Conservation (phyloP, 805 yeast species). For the Sugiyamaella valdiviana region DNA sequence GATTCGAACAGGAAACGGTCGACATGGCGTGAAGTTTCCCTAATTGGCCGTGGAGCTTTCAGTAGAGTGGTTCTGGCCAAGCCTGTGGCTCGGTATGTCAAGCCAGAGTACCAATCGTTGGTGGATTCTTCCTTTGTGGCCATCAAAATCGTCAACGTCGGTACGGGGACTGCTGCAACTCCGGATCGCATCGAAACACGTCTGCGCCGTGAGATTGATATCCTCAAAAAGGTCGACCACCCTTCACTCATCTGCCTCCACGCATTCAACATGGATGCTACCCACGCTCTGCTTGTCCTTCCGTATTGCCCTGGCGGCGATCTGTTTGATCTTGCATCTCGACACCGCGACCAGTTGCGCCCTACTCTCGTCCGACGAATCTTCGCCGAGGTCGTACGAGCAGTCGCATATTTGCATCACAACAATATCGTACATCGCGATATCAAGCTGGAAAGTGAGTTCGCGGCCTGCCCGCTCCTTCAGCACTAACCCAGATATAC, state of each 20-base stretch:
- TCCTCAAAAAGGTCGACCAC: conserved; percentile 49
- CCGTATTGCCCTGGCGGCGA: conserved; percentile 85
- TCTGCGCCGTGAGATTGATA: conserved; percentile 64
- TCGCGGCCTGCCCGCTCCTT: conserved; percentile 39
- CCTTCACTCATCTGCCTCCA: conserved; percentile 63
- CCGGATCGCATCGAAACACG: conserved; percentile 54
- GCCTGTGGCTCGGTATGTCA: conserved; percentile 24
- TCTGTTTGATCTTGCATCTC: conserved; percentile 56
- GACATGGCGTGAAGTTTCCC: conserved; percentile 28
- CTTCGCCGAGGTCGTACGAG: conserved; percentile 62
- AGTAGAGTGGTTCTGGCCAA: conserved; percentile 35
- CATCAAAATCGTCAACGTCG: conserved; percentile 55
- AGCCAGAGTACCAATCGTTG: conserved; percentile 24
- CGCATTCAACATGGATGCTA: conserved; percentile 34
- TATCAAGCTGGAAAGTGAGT: conserved; percentile 66
- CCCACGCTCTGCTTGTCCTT: conserved; percentile 48
- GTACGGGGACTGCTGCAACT: conserved; percentile 37
- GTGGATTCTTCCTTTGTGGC: conserved; percentile 44
- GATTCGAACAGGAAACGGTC: conserved; percentile 22
- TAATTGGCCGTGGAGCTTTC: conserved; percentile 38
- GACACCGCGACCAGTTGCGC: conserved; percentile 38
- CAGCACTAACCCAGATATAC: conserved; percentile 23
- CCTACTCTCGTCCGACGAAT: conserved; percentile 52
- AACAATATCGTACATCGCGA: conserved; percentile 79
- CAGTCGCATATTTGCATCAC: conserved; percentile 66